Percentiles rank a stretch among this genome's conserved stretches.
Evolutionary conservation across 2,329 filamentous ascomycete genomes (phyloP).

Genomic region (Penicillium verrucosum): DNA sequence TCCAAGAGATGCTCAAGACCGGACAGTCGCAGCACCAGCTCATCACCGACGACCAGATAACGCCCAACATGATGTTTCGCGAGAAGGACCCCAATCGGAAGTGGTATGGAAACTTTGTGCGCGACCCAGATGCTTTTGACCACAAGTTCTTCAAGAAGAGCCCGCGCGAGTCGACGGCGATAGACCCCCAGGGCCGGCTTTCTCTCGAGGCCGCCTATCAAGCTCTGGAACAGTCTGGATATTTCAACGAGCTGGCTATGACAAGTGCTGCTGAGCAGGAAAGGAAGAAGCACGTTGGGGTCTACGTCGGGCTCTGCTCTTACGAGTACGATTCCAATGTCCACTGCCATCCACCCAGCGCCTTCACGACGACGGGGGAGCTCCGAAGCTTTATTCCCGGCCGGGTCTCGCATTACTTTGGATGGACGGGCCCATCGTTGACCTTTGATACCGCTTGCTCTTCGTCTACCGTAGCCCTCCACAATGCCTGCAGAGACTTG

Average conservation of each 20-base stretch:
- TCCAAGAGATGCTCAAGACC: too few species aligned
- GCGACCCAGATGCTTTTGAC: slow-evolving; percentile 27
- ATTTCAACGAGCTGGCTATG: slow-evolving; percentile 10
- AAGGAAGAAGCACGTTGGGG: too few species aligned
- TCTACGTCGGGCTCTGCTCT: too few species aligned
- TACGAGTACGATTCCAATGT: too few species aligned
- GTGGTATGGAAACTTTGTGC: slow-evolving; percentile 22
- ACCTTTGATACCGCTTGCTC: slow-evolving; percentile 31
- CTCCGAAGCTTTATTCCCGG: too few species aligned
- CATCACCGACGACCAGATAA: neutral
- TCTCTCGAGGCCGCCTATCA: slow-evolving; percentile 32
- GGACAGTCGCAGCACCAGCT: neutral
- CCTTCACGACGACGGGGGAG: too few species aligned
- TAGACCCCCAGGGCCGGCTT: slow-evolving; percentile 33
- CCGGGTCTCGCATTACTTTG: too few species aligned
- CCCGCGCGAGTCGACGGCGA: slow-evolving; percentile 25
- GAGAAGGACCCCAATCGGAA: neutral
- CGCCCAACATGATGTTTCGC: neutral
- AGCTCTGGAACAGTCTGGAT: slow-evolving; percentile 33
- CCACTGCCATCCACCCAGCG: too few species aligned
- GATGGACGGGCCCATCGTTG: too few species aligned
- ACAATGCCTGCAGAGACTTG: slow-evolving; percentile 21
- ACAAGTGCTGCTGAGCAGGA: too few species aligned
- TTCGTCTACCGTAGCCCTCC: slow-evolving; percentile 37
- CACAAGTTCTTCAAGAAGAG: slow-evolving; percentile 34